Conservation (phyloP, 352 stramenopile genomes). For the Phytophthora colocasiae region DNA sequence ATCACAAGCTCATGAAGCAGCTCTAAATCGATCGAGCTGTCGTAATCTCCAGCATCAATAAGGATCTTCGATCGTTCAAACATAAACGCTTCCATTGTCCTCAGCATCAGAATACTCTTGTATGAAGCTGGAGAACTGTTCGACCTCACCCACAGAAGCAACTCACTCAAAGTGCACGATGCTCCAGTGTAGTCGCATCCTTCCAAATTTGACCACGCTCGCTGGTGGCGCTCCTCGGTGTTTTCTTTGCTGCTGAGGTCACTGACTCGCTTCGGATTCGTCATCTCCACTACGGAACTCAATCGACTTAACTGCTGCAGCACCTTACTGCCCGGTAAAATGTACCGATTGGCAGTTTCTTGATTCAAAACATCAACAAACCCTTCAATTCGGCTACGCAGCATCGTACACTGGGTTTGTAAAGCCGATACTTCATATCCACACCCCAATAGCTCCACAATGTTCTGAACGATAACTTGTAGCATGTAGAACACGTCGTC, state of each 20-base stretch:
- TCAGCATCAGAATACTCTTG: conserved; percentile 27
- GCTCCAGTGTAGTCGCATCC: conserved; percentile 21
- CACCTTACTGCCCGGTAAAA: conserved; percentile 1
- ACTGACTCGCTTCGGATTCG: conserved; percentile 1
- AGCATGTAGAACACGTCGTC: conserved; percentile 39
- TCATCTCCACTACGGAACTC: conserved; percentile 7
- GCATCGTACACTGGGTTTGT: conserved; percentile 8
- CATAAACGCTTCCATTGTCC: conserved; percentile 46
- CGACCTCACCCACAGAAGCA: conserved; percentile 31
- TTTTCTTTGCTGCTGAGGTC: conserved; percentile 17
- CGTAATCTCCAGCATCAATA: neutral
- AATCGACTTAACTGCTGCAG: conserved; percentile 19
- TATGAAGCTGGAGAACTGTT: conserved; percentile 10
- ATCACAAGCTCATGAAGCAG: conserved; percentile 15
- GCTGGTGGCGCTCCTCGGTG: conserved; percentile 16
- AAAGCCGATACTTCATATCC: conserved; percentile 27
- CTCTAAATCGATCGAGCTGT: neutral
- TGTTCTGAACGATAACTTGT: conserved; percentile 15
- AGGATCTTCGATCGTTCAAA: conserved; percentile 19
- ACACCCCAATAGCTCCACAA: conserved; percentile 21
- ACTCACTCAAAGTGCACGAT: conserved; percentile 13
- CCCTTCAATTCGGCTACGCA: conserved; percentile 22
- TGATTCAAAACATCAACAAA: conserved; percentile 32
- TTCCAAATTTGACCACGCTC: conserved; percentile 26
- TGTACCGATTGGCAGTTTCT: conserved; percentile 3